A percentile compares a stretch with the other conserved stretches of the same genome.
Evolutionary conservation across 228 moss, liverwort and hornwort species (phyloP).

Genomic region (Sphagnum magellanicum): DNA sequence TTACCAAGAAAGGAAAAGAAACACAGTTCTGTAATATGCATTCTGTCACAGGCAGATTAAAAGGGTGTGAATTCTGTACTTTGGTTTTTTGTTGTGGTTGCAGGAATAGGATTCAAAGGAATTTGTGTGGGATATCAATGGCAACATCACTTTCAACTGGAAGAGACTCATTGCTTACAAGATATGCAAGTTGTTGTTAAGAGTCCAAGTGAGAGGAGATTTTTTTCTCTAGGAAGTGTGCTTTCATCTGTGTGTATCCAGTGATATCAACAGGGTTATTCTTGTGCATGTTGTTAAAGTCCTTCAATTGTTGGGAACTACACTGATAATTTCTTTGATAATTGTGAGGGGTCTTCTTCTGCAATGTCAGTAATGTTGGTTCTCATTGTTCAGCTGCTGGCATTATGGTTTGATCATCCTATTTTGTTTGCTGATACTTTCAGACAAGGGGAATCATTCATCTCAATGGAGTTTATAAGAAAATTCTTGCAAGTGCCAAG

Average conservation of each 20-base stretch:
- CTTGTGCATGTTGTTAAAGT: too few species aligned
- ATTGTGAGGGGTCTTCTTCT: background rate
- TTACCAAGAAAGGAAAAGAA: background rate
- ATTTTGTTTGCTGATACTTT: slow-evolving; percentile 1
- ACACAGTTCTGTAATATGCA: too few species aligned
- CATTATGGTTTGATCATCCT: background rate
- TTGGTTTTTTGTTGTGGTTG: background rate
- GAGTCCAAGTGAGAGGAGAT: background rate
- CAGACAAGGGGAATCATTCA: slow-evolving; percentile 80
- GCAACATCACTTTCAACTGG: slow-evolving; percentile 81
- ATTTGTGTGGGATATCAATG: slow-evolving; percentile 81
- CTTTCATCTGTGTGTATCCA: background rate
- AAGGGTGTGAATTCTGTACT: background rate
- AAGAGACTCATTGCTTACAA: slow-evolving; percentile 70
- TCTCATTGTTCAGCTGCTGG: background rate
- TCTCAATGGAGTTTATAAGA: slow-evolving; percentile 81
- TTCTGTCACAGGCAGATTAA: background rate
- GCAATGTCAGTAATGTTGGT: background rate
- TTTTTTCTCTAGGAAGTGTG: background rate
- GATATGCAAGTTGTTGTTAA: slow-evolving; percentile 10
- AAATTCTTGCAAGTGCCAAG: slow-evolving; percentile 56
- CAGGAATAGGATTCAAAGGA: slow-evolving; percentile 53
- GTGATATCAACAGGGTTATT: too few species aligned
- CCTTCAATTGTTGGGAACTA: too few species aligned
- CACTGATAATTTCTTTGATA: background rate